Evolutionary conservation across 768 basidiomycete genomes (phyloP).

Genomic region (Solioccasus polychromus): DNA sequence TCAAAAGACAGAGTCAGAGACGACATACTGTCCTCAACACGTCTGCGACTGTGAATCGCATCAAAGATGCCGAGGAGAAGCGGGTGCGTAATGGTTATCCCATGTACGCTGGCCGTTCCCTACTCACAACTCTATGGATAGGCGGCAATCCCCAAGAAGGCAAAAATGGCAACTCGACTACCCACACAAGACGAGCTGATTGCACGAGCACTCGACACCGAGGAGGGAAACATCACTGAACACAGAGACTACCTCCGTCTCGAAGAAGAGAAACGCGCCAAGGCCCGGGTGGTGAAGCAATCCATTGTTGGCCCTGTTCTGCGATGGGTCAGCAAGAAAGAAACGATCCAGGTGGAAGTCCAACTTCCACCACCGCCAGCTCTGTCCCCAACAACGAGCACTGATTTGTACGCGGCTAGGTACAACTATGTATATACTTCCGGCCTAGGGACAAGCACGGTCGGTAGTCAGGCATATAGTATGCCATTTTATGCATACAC

Average conservation of each 20-base stretch:
- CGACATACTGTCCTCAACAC: slow-evolving; percentile 71
- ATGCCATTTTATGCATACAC: slow-evolving; percentile 28
- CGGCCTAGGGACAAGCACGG: neutral
- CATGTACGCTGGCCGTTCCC: too few relatives aligned
- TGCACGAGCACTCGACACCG: slow-evolving; percentile 77
- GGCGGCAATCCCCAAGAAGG: slow-evolving; percentile 62
- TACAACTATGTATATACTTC: slow-evolving; percentile 22
- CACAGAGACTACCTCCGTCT: slow-evolving; percentile 75
- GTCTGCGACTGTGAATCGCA: slow-evolving; percentile 59
- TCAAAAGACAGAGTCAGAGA: slow-evolving; percentile 57
- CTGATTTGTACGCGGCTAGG: slow-evolving; percentile 14
- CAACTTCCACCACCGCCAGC: slow-evolving; percentile 28
- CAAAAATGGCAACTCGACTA: slow-evolving; percentile 47
- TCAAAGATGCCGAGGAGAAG: slow-evolving; percentile 61
- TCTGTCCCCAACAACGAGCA: slow-evolving; percentile 13
- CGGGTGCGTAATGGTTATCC: slow-evolving; percentile 45
- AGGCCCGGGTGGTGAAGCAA: slow-evolving; percentile 56
- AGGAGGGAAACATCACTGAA: slow-evolving; percentile 78
- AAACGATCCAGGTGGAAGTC: slow-evolving; percentile 48
- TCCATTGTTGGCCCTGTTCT: slow-evolving; percentile 63
- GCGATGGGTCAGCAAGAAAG: slow-evolving; percentile 66
- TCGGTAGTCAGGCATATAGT: slow-evolving; percentile 22
- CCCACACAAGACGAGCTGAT: slow-evolving; percentile 85
- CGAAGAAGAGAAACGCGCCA: slow-evolving; percentile 81
- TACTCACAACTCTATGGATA: slow-evolving; percentile 23